Percentiles rank a stretch among this genome's conserved stretches.
These are phyloP conservation scores for Trypanosoma boissoni DNA, from an alignment of 208 protist species.

Conservation along the genomic window DNA sequence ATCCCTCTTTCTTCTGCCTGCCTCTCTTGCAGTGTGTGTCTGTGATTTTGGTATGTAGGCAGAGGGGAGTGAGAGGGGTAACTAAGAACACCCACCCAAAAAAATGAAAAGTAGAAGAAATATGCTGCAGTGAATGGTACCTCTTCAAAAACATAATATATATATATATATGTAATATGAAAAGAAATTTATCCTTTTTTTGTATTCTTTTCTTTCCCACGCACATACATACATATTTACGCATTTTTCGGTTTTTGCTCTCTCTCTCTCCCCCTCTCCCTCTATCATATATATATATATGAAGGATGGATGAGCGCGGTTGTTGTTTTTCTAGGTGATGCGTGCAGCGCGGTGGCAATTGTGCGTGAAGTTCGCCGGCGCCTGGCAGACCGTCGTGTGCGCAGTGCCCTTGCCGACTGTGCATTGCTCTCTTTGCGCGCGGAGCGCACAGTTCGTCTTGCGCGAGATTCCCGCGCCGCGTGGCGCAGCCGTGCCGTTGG, in stretches of 20 bases:
- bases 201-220: neutral
- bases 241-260: neutral
- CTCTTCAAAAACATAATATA: no score
- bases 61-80: no score
- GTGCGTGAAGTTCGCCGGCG: conserved; percentile 4
- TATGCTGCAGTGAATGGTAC: no score
- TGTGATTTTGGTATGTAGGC: no score
- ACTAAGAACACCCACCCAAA: no score
- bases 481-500: no score
- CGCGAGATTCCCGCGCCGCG: no score
- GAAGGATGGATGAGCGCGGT: conserved; percentile 1
- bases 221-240: neutral
- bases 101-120: no score
- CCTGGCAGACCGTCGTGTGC: neutral
- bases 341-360: conserved; percentile 12
- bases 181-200: neutral
- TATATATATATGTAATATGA: no score
- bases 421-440: conserved; percentile 1
- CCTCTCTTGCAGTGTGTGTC: neutral
- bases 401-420: conserved; percentile 9
- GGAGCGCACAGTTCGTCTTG: conserved; percentile 6
- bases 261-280: neutral
- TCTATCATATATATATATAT: no score
- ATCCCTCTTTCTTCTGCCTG: neutral
- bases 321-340: conserved; percentile 17